These are phyloP conservation scores for Mycena galopus DNA, from an alignment of 768 basidiomycete genomes.

Conservation along the genomic window DNA sequence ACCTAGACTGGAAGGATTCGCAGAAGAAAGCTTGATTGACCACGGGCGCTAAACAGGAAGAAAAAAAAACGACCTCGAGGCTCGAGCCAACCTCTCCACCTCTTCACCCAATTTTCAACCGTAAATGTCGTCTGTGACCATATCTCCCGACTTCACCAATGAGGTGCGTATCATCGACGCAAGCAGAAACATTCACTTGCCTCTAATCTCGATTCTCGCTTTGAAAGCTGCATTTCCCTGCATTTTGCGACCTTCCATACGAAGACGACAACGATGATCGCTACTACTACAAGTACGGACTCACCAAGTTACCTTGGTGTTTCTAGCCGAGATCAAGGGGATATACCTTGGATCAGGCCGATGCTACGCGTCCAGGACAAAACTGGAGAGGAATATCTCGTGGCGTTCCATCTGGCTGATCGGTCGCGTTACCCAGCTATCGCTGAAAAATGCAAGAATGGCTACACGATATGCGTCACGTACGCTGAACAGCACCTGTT, in stretches of 20 bases:
- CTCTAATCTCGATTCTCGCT: neutral
- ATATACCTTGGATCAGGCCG: slow-evolving; percentile 37
- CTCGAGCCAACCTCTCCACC: too few relatives aligned
- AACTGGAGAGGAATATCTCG: slow-evolving; percentile 35
- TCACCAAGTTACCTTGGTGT: slow-evolving; percentile 47
- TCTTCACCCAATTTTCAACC: too few relatives aligned
- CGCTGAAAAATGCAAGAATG: slow-evolving; percentile 24
- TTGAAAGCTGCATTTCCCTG: slow-evolving; percentile 42
- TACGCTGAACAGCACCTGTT: slow-evolving; percentile 44
- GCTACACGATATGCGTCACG: slow-evolving; percentile 46
- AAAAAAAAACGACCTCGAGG: too few relatives aligned
- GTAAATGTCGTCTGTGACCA: neutral
- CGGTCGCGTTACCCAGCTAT: slow-evolving; percentile 19
- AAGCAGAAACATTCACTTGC: neutral
- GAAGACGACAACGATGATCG: slow-evolving; percentile 38
- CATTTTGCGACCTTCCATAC: slow-evolving; percentile 40
- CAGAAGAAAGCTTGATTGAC: too few relatives aligned
- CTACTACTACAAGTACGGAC: slow-evolving; percentile 10
- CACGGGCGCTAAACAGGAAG: too few relatives aligned
- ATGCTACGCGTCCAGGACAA: slow-evolving; percentile 45
- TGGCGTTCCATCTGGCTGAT: slow-evolving; percentile 42
- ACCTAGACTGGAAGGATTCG: too few relatives aligned
- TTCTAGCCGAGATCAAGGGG: slow-evolving; percentile 46
- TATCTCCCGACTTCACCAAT: neutral
- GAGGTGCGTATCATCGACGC: neutral